Conservation (phyloP, 352 stramenopile genomes). For the Phytophthora pisi region DNA sequence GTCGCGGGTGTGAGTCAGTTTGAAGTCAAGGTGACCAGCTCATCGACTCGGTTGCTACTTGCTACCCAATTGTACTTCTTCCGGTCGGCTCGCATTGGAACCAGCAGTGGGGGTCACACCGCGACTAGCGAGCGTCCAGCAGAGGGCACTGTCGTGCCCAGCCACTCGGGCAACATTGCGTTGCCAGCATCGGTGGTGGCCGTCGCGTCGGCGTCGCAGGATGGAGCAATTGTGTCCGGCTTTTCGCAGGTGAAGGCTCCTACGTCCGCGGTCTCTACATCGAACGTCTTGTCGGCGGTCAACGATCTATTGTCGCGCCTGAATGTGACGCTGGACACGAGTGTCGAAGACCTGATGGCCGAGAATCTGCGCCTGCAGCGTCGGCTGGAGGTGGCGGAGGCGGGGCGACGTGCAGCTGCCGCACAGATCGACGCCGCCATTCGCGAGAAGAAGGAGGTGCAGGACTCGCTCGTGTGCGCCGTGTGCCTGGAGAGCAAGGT, state of each 20-base stretch:
- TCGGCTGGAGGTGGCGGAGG: slow-evolving; percentile 66
- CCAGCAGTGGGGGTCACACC: slow-evolving; percentile 9
- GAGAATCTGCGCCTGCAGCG: slow-evolving; percentile 70
- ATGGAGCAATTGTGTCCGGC: slow-evolving; percentile 16
- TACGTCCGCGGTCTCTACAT: slow-evolving; percentile 28
- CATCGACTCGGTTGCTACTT: slow-evolving; percentile 41
- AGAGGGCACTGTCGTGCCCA: not conserved
- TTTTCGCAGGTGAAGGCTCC: slow-evolving; percentile 5
- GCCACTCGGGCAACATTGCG: slow-evolving; percentile 2
- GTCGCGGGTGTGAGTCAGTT: slow-evolving; percentile 53
- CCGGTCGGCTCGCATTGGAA: slow-evolving; percentile 49
- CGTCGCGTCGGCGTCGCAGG: slow-evolving; percentile 17
- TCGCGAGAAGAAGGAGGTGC: slow-evolving; percentile 74
- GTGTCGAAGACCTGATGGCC: slow-evolving; percentile 67
- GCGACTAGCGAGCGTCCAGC: not conserved
- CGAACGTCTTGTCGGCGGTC: slow-evolving; percentile 73
- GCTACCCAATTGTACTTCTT: slow-evolving; percentile 81
- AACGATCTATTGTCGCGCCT: slow-evolving; percentile 76
- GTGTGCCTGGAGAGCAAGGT: slow-evolving; percentile 86
- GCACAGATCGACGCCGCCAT: slow-evolving; percentile 72
- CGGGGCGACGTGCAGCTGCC: slow-evolving; percentile 56
- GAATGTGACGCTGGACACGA: slow-evolving; percentile 72
- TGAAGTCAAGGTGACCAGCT: slow-evolving; percentile 64
- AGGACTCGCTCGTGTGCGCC: slow-evolving; percentile 77
- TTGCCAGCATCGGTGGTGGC: slow-evolving; percentile 38